phyloP scores from a whole-genome alignment of 805 yeast species.

The Yarrowia osloensis region DNA sequence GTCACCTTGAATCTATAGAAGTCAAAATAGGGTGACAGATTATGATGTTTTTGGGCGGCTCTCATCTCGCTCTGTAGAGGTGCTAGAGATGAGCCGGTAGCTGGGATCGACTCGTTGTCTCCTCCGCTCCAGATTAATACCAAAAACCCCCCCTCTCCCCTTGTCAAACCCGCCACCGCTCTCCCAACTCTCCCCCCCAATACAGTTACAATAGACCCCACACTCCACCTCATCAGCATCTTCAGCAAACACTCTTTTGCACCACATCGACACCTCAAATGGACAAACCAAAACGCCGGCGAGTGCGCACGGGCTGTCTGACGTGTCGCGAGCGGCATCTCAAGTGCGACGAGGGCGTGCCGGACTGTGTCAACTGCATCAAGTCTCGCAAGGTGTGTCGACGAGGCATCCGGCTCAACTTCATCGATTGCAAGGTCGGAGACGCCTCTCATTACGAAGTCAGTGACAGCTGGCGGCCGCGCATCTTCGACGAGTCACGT shows the following conservation, averaged over 20 bases:
- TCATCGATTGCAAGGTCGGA: conserved; percentile 32
- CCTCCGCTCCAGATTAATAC: not conserved
- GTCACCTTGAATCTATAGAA: not conserved
- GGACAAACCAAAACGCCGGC: conserved; percentile 29
- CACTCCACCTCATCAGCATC: not conserved
- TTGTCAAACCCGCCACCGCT: too few species aligned
- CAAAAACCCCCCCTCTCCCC: too few species aligned
- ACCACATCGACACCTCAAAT: not conserved
- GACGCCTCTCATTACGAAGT: conserved; percentile 17
- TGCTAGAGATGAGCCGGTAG: not conserved
- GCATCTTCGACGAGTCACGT: conserved; percentile 18
- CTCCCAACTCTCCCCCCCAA: not conserved
- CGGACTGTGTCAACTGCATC: conserved; percentile 31
- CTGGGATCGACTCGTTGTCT: not conserved
- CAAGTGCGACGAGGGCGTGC: conserved; percentile 32
- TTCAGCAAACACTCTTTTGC: not conserved
- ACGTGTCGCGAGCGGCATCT: conserved; percentile 33
- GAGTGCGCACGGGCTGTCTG: conserved; percentile 30
- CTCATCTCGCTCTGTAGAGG: too few species aligned
- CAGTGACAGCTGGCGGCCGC: conserved; percentile 13
- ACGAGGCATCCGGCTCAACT: conserved; percentile 32
- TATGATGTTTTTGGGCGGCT: not conserved
- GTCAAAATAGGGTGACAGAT: conserved; percentile 3
- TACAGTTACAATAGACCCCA: not conserved
- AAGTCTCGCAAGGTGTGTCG: conserved; percentile 31